phyloP scores from a whole-genome alignment of 148 eudicot genomes.

The Silene uniflora region DNA sequence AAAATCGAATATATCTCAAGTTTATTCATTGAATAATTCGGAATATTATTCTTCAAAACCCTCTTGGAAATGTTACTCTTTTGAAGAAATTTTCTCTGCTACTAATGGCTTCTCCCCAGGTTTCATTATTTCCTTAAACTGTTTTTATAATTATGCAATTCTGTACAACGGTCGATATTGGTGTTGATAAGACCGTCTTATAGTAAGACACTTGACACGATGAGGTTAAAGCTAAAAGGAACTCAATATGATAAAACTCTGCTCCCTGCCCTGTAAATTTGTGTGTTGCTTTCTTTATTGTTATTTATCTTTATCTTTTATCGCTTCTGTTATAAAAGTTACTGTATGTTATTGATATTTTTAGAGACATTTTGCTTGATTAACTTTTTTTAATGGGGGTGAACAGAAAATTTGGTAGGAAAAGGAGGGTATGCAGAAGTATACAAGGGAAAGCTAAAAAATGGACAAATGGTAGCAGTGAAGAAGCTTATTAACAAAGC shows the following conservation, averaged over 20 bases:
- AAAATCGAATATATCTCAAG: conserved; percentile 13
- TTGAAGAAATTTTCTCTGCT: conserved; percentile 69
- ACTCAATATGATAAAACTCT: too few relatives aligned
- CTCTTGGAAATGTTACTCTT: conserved; percentile 85
- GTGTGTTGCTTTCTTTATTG: too few relatives aligned
- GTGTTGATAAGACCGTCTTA: background rate
- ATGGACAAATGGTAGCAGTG: conserved; percentile 74
- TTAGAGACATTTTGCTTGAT: too few relatives aligned
- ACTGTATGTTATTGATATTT: too few relatives aligned
- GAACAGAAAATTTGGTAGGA: conserved; percentile 85
- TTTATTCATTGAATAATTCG: conserved; percentile 5
- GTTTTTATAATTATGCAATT: background rate
- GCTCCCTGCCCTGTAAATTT: too few relatives aligned
- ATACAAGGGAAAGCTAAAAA: conserved; percentile 57
- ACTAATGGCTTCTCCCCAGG: conserved; percentile 79
- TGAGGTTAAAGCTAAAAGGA: too few relatives aligned
- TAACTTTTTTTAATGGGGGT: background rate
- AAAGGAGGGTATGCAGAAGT: conserved; percentile 96
- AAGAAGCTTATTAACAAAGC: conserved; percentile 55
- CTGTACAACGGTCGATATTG: background rate
- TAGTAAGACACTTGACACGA: background rate
- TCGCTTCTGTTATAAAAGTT: too few relatives aligned
- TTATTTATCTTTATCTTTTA: too few relatives aligned
- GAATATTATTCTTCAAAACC: conserved; percentile 37
- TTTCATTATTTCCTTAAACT: conserved; percentile 11